Conservation (phyloP, 2,329 filamentous ascomycete genomes). For the Aspergillus chevalieri region DNA sequence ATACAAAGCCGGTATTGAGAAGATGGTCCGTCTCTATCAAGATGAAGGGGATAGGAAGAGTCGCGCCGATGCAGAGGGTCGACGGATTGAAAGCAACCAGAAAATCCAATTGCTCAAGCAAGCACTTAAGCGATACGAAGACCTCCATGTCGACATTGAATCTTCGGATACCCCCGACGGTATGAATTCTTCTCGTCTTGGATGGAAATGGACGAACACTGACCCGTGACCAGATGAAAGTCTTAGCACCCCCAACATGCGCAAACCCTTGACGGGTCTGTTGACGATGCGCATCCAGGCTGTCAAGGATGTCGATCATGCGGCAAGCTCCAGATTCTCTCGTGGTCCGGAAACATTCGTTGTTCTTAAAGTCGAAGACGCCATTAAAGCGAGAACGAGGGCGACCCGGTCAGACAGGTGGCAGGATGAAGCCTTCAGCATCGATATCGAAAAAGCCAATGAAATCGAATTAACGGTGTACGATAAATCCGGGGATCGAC, state of each 20-base stretch:
- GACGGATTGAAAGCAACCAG: constrained; percentile 90
- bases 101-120: constrained; percentile 96
- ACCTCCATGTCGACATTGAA: constrained; percentile 91
- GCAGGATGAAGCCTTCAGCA: constrained; percentile 83
- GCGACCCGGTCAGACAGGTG: constrained; percentile 81
- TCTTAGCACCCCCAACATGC: constrained; percentile 87
- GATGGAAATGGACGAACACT: constrained; percentile 14
- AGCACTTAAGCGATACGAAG: constrained; percentile 92
- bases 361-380: constrained; percentile 93
- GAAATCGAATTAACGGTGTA: constrained; percentile 97
- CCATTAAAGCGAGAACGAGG: constrained; percentile 80
- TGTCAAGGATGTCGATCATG: constrained; percentile 92
- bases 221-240: constrained; percentile 68
- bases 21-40: constrained; percentile 96
- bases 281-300: constrained; percentile 79
- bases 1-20: constrained; percentile 97
- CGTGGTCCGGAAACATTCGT: constrained; percentile 92
- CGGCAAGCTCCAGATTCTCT: constrained; percentile 73
- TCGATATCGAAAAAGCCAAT: constrained; percentile 97
- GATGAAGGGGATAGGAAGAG: constrained; percentile 98
- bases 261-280: constrained; percentile 91
- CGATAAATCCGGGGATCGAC: constrained; percentile 85
- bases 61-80: constrained; percentile 81
- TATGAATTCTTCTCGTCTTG: constrained; percentile 40
- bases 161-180: constrained; percentile 71